Percentiles rank a stretch among this genome's conserved stretches.
phyloP scores from a whole-genome alignment of 352 stramenopile genomes.

The Aphanomyces euteiches region DNA sequence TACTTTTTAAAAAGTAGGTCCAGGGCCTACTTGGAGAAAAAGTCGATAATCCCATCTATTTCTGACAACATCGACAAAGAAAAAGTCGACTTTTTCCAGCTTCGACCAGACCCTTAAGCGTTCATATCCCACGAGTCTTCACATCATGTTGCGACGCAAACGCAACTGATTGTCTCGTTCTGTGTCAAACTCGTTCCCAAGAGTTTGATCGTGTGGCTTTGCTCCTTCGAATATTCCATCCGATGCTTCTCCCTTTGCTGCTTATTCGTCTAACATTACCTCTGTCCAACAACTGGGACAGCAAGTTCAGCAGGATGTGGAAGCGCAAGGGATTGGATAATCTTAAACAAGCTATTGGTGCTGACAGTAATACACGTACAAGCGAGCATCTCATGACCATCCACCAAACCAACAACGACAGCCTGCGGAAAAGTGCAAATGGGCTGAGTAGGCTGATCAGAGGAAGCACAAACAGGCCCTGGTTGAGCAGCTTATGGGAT shows the following conservation, averaged over 20 bases:
- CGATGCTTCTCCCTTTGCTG: neutral
- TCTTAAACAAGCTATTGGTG: neutral
- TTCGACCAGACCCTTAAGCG: no score
- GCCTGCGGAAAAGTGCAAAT: neutral
- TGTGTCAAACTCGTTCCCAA: neutral
- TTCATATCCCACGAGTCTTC: no score
- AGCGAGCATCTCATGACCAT: neutral
- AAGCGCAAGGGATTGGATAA: neutral
- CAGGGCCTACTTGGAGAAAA: no score
- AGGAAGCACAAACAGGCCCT: neutral
- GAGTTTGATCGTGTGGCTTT: neutral
- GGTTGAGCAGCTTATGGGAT: neutral
- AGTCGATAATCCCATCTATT: no score
- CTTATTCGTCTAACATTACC: neutral
- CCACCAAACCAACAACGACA: neutral
- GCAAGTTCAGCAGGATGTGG: neutral
- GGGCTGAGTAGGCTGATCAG: neutral
- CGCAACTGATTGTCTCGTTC: neutral
- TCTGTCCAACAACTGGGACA: slow-evolving; percentile 5
- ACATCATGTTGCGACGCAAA: no score
- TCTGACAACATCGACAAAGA: no score
- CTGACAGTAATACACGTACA: neutral
- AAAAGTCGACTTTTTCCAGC: no score
- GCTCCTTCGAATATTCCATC: neutral
- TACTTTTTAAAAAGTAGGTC: no score